phyloP scores from a whole-genome alignment of 1,284 basidiomycete species.

The Schizophyllum amplum region DNA sequence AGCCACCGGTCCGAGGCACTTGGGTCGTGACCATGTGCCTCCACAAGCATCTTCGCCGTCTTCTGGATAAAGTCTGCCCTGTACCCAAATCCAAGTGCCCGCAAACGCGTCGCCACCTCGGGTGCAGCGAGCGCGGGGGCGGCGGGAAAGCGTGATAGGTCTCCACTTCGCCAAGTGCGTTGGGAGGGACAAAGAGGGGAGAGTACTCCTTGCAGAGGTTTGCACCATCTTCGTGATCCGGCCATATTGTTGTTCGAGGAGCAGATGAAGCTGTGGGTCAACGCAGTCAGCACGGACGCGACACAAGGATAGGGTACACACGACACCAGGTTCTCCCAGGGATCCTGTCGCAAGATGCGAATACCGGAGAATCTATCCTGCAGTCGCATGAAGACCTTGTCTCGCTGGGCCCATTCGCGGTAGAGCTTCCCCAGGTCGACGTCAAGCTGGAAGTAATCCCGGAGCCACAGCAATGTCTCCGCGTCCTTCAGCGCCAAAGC shows the following conservation, averaged over 20 bases:
- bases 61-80: conserved; percentile 85
- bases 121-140: conserved; percentile 56
- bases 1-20: conserved; percentile 50
- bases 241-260: conserved; percentile 97
- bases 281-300: neutral
- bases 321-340: conserved; percentile 93
- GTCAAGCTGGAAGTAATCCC: conserved; percentile 87
- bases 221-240: conserved; percentile 90
- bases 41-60: conserved; percentile 75
- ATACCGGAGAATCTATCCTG: conserved; percentile 55
- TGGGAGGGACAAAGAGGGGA: conserved; percentile 45
- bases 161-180: conserved; percentile 29
- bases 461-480: conserved; percentile 72
- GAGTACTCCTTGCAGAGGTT: conserved; percentile 66
- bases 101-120: conserved; percentile 60
- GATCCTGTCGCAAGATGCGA: conserved; percentile 83
- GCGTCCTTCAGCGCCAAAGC: conserved; percentile 34
- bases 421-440: conserved; percentile 74
- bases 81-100: conserved; percentile 91
- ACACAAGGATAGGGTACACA: conserved; percentile 34
- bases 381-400: conserved; percentile 68
- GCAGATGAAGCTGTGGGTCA: conserved; percentile 86
- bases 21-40: conserved; percentile 39
- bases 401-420: conserved; percentile 66
- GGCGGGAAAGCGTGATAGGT: conserved; percentile 83